phyloP scores from a whole-genome alignment of 208 protist species.

The Phytomonas sp. region DNA sequence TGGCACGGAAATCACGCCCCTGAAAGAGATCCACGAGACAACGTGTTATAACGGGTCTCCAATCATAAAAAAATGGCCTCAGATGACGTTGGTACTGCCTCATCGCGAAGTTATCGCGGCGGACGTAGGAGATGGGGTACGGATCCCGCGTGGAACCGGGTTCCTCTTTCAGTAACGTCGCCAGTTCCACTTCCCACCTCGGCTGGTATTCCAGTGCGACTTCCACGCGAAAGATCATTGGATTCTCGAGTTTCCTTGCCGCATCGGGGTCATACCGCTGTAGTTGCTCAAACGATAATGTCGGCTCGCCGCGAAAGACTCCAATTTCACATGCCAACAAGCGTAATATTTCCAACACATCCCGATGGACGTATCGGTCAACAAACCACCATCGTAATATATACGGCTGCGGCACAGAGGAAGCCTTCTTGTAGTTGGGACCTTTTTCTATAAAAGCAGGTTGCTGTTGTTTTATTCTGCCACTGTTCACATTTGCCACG shows the following conservation, averaged over 20 bases:
- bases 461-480: constrained; percentile 6
- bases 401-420: background rate
- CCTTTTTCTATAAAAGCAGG: too few relatives aligned
- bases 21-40: constrained; percentile 9
- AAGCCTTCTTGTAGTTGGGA: too few relatives aligned
- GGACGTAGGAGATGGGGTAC: constrained; percentile 9
- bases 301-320: constrained; percentile 13
- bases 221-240: constrained; percentile 16
- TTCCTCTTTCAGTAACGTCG: constrained; percentile 9
- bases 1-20: constrained; percentile 7
- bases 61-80: constrained; percentile 20
- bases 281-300: constrained; percentile 4
- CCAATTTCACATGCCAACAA: constrained; percentile 20
- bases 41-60: constrained; percentile 14
- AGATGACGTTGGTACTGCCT: constrained; percentile 7
- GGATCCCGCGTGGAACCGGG: constrained; percentile 12
- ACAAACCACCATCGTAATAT: constrained; percentile 19
- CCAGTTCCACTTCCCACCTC: constrained; percentile 12
- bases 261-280: background rate
- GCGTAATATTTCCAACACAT: constrained; percentile 17
- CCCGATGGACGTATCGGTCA: constrained; percentile 16
- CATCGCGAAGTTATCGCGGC: constrained; percentile 9
- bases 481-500: constrained; percentile 5
- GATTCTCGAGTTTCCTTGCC: constrained; percentile 4
- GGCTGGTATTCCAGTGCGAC: constrained; percentile 17